phyloP scores from a whole-genome alignment of 2,329 filamentous ascomycete genomes.

The Fusarium goolgardi region DNA sequence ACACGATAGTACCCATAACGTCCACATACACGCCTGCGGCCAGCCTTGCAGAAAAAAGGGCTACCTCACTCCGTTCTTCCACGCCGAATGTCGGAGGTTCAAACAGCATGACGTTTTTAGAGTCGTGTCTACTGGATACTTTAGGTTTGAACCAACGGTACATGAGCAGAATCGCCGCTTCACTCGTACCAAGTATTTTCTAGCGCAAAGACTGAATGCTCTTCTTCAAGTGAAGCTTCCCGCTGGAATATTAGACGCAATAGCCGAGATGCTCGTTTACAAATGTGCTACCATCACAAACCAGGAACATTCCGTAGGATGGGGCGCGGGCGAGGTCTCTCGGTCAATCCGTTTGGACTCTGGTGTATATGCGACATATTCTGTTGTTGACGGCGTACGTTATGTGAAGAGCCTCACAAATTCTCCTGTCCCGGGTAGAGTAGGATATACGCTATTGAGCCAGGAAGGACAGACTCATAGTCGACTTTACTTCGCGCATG shows the following conservation, averaged over 20 bases:
- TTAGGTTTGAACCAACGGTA: neutral
- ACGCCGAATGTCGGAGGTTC: neutral
- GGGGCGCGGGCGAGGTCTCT: rapidly evolving
- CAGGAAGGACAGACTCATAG: neutral
- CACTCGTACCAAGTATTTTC: neutral
- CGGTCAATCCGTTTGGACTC: neutral
- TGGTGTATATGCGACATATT: neutral
- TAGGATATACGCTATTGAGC: neutral
- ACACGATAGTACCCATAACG: neutral
- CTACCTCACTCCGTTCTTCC: neutral
- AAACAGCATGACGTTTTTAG: neutral
- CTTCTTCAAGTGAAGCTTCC: neutral
- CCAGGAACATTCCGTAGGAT: neutral
- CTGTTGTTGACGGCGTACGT: neutral
- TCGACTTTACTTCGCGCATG: neutral
- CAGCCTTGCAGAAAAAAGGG: neutral
- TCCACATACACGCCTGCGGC: neutral
- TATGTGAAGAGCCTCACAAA: neutral
- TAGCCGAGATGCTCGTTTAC: neutral
- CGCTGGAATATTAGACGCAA: neutral
- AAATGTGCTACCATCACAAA: neutral
- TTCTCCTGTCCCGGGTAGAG: neutral
- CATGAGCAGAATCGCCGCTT: neutral
- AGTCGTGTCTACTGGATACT: neutral
- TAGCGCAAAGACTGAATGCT: neutral